These are phyloP conservation scores for Pseudonectria buxi DNA, from an alignment of 2,329 filamentous ascomycete species.

Conservation along the genomic window DNA sequence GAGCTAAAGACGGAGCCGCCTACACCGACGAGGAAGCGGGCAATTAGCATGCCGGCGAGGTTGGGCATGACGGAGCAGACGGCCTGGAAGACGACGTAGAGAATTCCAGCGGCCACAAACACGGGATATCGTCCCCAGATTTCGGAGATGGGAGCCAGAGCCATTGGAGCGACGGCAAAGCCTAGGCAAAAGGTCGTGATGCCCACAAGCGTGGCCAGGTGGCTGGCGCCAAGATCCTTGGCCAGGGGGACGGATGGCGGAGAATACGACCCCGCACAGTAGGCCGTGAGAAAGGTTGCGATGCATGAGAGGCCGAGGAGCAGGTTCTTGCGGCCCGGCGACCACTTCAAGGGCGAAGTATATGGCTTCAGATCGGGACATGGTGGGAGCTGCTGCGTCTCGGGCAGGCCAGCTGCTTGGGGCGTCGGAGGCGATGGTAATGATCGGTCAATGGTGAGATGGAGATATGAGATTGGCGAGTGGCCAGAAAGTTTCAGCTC, in stretches of 20 bases:
- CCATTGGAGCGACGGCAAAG: slow-evolving; percentile 79
- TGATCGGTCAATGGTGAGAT: slow-evolving; percentile 34
- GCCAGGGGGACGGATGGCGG: slow-evolving; percentile 61
- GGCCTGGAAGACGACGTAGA: slow-evolving; percentile 66
- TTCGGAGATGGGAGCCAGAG: slow-evolving; percentile 80
- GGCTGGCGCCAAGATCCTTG: slow-evolving; percentile 56
- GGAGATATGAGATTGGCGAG: slow-evolving; percentile 31
- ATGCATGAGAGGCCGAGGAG: slow-evolving; percentile 68
- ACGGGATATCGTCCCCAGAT: slow-evolving; percentile 81
- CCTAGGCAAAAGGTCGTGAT: slow-evolving; percentile 78
- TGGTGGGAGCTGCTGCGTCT: slow-evolving; percentile 39
- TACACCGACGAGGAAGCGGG: slow-evolving; percentile 70
- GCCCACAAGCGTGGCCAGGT: slow-evolving; percentile 61
- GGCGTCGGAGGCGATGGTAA: slow-evolving; percentile 26
- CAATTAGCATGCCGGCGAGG: slow-evolving; percentile 66
- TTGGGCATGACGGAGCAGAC: slow-evolving; percentile 65
- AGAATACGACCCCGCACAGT: slow-evolving; percentile 73
- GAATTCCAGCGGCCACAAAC: slow-evolving; percentile 64
- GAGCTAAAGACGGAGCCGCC: slow-evolving; percentile 75
- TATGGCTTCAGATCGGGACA: slow-evolving; percentile 61
- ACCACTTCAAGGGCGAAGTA: slow-evolving; percentile 68
- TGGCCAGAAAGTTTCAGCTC: slow-evolving; percentile 6
- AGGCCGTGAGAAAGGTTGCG: slow-evolving; percentile 72
- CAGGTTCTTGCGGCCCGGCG: slow-evolving; percentile 58
- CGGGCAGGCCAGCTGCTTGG: slow-evolving; percentile 6